Evolutionary conservation across 2,329 filamentous ascomycete species (phyloP).

Genomic region (Paracamarosporium sp.): DNA sequence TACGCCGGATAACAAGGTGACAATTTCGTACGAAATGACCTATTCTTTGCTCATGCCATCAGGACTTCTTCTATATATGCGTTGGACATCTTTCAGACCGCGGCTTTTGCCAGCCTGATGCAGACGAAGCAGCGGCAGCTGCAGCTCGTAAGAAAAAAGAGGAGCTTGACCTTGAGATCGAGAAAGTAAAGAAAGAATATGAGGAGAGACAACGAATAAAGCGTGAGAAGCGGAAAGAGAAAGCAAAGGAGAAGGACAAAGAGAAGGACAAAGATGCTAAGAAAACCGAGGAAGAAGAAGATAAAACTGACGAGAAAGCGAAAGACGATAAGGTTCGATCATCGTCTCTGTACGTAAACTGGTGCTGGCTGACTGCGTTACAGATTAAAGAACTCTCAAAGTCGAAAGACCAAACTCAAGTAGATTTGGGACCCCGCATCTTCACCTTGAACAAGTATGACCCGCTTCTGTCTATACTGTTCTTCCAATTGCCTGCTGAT

Average conservation of each 20-base stretch:
- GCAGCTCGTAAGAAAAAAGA: slow-evolving; percentile 62
- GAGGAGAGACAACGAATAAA: slow-evolving; percentile 66
- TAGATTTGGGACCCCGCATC: slow-evolving; percentile 75
- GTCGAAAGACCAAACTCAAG: slow-evolving; percentile 50
- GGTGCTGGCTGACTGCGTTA: slow-evolving; percentile 10
- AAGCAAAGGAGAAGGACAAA: slow-evolving; percentile 64
- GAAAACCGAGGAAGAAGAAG: slow-evolving; percentile 68
- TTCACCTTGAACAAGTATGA: slow-evolving; percentile 81
- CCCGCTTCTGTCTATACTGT: neutral
- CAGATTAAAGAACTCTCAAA: slow-evolving; percentile 58
- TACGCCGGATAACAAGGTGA: slow-evolving; percentile 85
- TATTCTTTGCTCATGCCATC: slow-evolving; percentile 5
- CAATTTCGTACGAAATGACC: neutral
- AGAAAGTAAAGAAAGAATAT: slow-evolving; percentile 57
- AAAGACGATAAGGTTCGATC: slow-evolving; percentile 63
- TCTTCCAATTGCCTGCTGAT: neutral
- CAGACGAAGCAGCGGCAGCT: slow-evolving; percentile 68
- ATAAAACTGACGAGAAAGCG: slow-evolving; percentile 69
- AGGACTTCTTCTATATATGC: slow-evolving; percentile 95
- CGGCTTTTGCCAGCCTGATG: slow-evolving; percentile 77
- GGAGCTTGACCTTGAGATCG: slow-evolving; percentile 57
- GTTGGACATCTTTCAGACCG: slow-evolving; percentile 80
- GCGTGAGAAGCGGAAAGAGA: slow-evolving; percentile 52
- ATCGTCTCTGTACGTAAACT: neutral
- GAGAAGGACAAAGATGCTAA: slow-evolving; percentile 61